phyloP scores from a whole-genome alignment of 108 stramenopile genomes.

The Pseudonitzschia delicatissima region DNA sequence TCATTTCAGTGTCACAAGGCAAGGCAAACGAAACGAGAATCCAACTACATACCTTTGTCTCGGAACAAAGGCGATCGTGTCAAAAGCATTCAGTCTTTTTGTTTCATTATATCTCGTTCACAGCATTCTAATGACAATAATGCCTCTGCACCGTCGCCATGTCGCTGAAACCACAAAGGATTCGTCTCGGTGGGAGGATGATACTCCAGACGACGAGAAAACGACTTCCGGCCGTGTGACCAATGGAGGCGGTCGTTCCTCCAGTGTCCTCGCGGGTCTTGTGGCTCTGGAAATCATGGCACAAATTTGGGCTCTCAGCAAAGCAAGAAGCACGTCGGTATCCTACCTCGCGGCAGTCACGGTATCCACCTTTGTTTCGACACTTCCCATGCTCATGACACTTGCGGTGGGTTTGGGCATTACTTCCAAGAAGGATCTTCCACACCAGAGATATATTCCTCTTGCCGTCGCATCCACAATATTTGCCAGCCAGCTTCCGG shows the following conservation, averaged over 20 bases:
- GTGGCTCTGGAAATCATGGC: neutral
- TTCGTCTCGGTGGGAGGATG: neutral
- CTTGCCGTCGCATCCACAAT: conserved; percentile 29
- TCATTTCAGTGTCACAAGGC: no score
- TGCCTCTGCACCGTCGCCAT: conserved; percentile 26
- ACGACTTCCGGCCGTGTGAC: neutral
- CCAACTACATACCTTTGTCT: no score
- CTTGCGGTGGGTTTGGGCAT: conserved; percentile 27
- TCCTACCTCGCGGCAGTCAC: conserved; percentile 10
- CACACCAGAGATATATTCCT: conserved; percentile 41
- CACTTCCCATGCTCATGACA: conserved; percentile 23
- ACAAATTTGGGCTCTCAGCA: neutral
- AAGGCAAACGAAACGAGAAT: no score
- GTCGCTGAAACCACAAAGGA: conserved; percentile 8
- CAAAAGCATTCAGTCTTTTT: no score
- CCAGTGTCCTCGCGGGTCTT: neutral
- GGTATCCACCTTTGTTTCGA: conserved; percentile 8
- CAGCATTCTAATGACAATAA: no score
- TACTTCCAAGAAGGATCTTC: conserved; percentile 12
- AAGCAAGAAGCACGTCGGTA: neutral
- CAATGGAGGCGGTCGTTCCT: neutral
- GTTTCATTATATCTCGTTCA: no score
- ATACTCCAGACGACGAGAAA: neutral
- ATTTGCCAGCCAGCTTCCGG: conserved; percentile 37
- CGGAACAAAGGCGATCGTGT: no score